Percentiles rank a stretch among this genome's conserved stretches.
Conservation (phyloP, 805 yeast genomes). For the Saturnispora gosingensis region DNA sequence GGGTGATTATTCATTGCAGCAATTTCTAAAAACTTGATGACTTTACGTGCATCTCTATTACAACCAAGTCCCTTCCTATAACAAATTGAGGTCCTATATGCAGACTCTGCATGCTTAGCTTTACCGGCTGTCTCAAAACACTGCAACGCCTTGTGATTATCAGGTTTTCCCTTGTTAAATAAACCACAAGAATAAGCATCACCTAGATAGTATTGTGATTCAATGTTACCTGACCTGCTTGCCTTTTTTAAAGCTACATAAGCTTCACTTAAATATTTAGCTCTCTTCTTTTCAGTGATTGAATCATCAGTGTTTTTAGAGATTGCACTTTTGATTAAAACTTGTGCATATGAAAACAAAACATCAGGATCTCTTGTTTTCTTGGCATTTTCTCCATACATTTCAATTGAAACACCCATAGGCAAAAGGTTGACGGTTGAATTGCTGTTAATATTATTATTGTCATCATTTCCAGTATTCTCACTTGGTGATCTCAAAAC, state of each 20-base stretch:
- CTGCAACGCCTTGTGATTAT: conserved; percentile 63
- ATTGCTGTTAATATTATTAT: not conserved
- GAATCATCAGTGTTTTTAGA: conserved; percentile 10
- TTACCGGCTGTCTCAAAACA: conserved; percentile 87
- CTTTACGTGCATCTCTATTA: conserved; percentile 77
- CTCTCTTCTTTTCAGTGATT: conserved; percentile 29
- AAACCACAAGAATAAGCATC: conserved; percentile 84
- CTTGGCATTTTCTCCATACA: conserved; percentile 79
- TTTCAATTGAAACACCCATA: conserved; percentile 60
- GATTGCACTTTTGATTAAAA: conserved; percentile 39
- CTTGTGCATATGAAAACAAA: conserved; percentile 84
- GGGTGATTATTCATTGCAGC: conserved; percentile 92
- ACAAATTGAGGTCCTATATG: conserved; percentile 85
- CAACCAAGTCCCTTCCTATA: conserved; percentile 93
- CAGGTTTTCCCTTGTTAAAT: conserved; percentile 54
- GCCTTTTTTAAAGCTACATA: conserved; percentile 40
- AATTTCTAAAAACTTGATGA: conserved; percentile 69
- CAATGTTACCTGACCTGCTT: conserved; percentile 37
- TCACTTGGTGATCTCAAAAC: not conserved
- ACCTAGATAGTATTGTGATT: conserved; percentile 88
- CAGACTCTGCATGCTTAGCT: conserved; percentile 85
- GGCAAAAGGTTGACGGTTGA: conserved; percentile 25
- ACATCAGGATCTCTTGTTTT: conserved; percentile 78
- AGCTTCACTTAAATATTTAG: conserved; percentile 69
- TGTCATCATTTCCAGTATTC: not conserved